These are phyloP conservation scores for Biscutella laevigata DNA, from an alignment of 441 rosid species.

Conservation along the genomic window DNA sequence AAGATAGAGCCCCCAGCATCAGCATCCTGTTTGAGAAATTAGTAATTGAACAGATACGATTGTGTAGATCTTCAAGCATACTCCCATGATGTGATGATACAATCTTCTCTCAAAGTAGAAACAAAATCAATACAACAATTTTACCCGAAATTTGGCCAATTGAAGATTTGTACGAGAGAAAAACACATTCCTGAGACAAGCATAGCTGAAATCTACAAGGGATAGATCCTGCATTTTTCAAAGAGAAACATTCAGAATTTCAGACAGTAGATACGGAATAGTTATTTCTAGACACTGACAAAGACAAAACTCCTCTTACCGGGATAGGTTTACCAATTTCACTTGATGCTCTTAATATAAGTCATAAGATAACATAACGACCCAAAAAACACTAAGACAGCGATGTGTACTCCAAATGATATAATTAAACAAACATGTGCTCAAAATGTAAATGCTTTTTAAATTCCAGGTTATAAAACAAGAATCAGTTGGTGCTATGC, in stretches of 20 bases:
- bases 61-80: not conserved
- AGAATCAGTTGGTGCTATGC: not conserved
- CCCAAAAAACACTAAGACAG: not conserved
- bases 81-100: not conserved
- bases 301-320: not conserved
- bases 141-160: slow-evolving; percentile 74
- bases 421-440: not conserved
- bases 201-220: slow-evolving; percentile 80
- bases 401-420: not conserved
- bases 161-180: slow-evolving; percentile 92
- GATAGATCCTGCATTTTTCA: slow-evolving; percentile 66
- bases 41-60: slow-evolving; percentile 12
- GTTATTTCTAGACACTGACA: not conserved
- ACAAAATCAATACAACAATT: slow-evolving; percentile 6
- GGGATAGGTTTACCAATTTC: not conserved
- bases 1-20: slow-evolving; percentile 77
- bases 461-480: not conserved
- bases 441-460: not conserved
- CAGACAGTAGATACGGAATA: not conserved
- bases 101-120: not conserved
- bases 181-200: slow-evolving; percentile 72
- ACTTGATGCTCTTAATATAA: not conserved
- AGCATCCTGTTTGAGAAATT: slow-evolving; percentile 47
- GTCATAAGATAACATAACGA: not conserved
- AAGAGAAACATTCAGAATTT: slow-evolving; percentile 11